Evolutionary conservation across 2,329 filamentous ascomycete genomes (phyloP), one percentile per base, ranked within the genome.

Genomic region (Emergomyces orientalis): DNA sequence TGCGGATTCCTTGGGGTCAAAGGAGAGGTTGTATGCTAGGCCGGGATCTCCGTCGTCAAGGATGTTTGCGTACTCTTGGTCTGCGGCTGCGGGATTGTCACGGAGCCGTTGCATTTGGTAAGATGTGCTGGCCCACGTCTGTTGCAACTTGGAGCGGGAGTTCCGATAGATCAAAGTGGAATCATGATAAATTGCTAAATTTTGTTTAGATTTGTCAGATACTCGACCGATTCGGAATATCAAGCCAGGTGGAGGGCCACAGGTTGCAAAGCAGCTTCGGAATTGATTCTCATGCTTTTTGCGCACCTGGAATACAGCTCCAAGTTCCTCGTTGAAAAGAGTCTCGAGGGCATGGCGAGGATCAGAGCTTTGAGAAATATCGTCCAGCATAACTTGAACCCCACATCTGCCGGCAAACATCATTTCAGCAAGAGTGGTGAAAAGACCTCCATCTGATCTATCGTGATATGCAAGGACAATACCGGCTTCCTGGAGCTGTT

Each of bases 351-450:
- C 76, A 70, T 86, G 81, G 55, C 84, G 79, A 11, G 82, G 82
- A 52, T 86, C 81, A 30, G 84, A 85, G 64, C 84, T 85, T 34
- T 83, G 78, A 66, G 75, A 79, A 55, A 80, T 78, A 62, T 83
- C 84, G 72, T 97, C 92, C 63, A 97, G 80, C 81, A 90, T 88
- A 64, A 97, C 81, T 68, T 95, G 89, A 37, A 91, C 83, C 65
- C 93, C 94, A 71, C 90, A 95, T 62, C 92, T 88, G 34, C 94
- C 94, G 39, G 94, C 93, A 74, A 97, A 97, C 86, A 96, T 95
- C 94, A 97, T 97, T 77, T 99, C 94, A 2, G 87, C 90, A 41
- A 97, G 78, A 6, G 93, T 92, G 0, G 93, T 94, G 72, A 97
- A 85, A 11, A 97, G 80, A 71, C 94, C 94, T 74, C 93, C 94